Evolutionary conservation across 352 stramenopile genomes (phyloP).

Genomic region (Phytophthora brassicae): DNA sequence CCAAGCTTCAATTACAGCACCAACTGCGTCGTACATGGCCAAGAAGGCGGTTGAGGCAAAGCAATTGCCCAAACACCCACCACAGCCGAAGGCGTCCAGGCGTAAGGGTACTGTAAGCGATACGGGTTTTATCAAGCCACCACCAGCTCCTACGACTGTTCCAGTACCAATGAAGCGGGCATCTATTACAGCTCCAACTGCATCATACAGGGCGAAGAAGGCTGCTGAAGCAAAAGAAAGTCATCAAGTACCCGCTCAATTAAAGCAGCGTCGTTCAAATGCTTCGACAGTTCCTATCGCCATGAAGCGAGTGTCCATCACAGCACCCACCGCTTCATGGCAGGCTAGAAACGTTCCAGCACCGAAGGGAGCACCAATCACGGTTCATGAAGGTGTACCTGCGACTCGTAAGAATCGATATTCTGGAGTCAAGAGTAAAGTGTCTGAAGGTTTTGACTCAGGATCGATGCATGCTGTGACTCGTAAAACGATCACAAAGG

Average conservation of each 20-base stretch:
- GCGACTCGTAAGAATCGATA: slow-evolving; percentile 41
- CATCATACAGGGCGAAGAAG: slow-evolving; percentile 31
- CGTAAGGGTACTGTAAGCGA: slow-evolving; percentile 18
- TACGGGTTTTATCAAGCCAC: slow-evolving; percentile 29
- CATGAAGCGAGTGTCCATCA: slow-evolving; percentile 36
- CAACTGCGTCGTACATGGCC: slow-evolving; percentile 30
- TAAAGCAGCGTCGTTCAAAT: neutral
- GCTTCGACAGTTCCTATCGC: slow-evolving; percentile 19
- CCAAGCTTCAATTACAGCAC: slow-evolving; percentile 31
- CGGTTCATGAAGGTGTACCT: too few species aligned
- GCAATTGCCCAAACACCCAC: slow-evolving; percentile 8
- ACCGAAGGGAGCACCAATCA: slow-evolving; percentile 37
- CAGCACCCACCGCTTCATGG: slow-evolving; percentile 32
- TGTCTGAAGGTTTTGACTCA: slow-evolving; percentile 32
- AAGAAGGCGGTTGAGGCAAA: slow-evolving; percentile 27
- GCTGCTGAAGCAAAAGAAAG: slow-evolving; percentile 11
- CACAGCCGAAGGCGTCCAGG: slow-evolving; percentile 19
- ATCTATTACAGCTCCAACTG: slow-evolving; percentile 31
- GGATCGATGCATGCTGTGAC: slow-evolving; percentile 11
- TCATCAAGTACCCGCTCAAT: neutral
- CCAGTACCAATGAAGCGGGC: slow-evolving; percentile 30
- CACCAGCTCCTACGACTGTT: slow-evolving; percentile 21
- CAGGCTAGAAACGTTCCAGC: slow-evolving; percentile 22
- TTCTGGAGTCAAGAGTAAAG: slow-evolving; percentile 56
- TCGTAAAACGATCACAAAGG: slow-evolving; percentile 41